Percentiles rank a stretch among this genome's conserved stretches.
Evolutionary conservation across 148 eudicot genomes (phyloP).

Genomic region (Hydrangea macrophylla): DNA sequence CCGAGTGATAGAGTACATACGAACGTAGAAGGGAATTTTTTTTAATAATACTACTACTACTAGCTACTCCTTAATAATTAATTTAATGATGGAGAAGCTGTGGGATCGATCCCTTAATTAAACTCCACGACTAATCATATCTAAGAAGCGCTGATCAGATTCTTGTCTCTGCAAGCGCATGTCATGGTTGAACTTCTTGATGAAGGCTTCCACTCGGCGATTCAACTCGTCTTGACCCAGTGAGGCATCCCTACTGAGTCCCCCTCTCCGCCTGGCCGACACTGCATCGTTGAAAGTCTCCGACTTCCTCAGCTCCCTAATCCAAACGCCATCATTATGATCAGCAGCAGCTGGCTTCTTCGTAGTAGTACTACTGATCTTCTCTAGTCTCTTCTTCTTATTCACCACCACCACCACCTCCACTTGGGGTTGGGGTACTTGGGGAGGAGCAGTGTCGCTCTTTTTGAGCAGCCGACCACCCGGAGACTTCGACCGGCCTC

Average conservation of each 20-base stretch:
- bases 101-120: no score
- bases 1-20: no score
- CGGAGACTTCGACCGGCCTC: constrained; percentile 15
- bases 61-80: no score
- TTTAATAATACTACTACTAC: no score
- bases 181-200: constrained; percentile 41
- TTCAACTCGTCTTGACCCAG: constrained; percentile 54
- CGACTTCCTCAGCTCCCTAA: constrained; percentile 50
- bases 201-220: constrained; percentile 53
- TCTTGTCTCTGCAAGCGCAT: constrained; percentile 61
- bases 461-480: constrained; percentile 28
- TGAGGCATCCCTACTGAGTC: constrained; percentile 35
- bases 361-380: no score
- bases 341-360: no score
- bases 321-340: constrained; percentile 8
- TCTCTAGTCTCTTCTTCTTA: background rate
- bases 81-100: no score
- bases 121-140: constrained; percentile 43
- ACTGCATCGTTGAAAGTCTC: constrained; percentile 46
- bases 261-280: constrained; percentile 21
- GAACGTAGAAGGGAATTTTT: no score
- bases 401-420: background rate
- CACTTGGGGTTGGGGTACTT: background rate
- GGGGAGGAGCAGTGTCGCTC: constrained; percentile 31
- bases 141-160: constrained; percentile 53